These are phyloP conservation scores for Zygosaccharomyces pseudobailii DNA, from an alignment of 1,139 yeast species.

Conservation along the genomic window DNA sequence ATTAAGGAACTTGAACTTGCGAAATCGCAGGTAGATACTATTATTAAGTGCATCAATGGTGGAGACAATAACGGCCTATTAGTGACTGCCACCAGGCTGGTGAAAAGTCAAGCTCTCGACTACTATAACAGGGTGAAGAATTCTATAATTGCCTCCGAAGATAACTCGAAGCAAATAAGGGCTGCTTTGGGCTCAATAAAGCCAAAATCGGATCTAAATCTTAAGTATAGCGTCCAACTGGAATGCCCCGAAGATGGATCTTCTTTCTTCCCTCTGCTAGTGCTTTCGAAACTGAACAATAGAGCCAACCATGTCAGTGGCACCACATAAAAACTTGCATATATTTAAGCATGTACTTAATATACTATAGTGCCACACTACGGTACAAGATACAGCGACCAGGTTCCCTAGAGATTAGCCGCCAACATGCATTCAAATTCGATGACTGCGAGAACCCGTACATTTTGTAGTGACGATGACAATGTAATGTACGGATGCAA, in stretches of 20 bases:
- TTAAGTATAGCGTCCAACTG: conserved; percentile 13
- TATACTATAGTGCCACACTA: not conserved
- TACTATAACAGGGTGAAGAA: conserved; percentile 27
- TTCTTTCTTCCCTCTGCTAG: conserved; percentile 23
- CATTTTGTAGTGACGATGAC: no score
- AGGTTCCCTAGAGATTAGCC: not conserved
- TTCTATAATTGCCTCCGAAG: conserved; percentile 14
- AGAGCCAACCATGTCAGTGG: not conserved
- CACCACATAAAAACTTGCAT: not conserved
- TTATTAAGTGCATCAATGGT: conserved; percentile 21
- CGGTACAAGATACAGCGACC: not conserved
- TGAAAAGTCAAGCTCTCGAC: conserved; percentile 26
- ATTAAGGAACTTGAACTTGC: conserved; percentile 19
- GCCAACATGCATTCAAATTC: not conserved
- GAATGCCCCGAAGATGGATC: conserved; percentile 15
- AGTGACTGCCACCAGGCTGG: conserved; percentile 28
- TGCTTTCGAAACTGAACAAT: not conserved
- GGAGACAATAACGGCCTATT: conserved; percentile 20
- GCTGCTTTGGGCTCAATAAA: conserved; percentile 8
- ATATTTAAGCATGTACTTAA: not conserved
- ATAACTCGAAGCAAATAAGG: conserved; percentile 12
- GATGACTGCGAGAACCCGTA: no score
- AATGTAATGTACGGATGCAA: no score
- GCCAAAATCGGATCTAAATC: not conserved
- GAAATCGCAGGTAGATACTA: conserved; percentile 14